Evolutionary conservation across 2,329 filamentous ascomycete species (phyloP).

Genomic region (Fusarium euwallaceae): DNA sequence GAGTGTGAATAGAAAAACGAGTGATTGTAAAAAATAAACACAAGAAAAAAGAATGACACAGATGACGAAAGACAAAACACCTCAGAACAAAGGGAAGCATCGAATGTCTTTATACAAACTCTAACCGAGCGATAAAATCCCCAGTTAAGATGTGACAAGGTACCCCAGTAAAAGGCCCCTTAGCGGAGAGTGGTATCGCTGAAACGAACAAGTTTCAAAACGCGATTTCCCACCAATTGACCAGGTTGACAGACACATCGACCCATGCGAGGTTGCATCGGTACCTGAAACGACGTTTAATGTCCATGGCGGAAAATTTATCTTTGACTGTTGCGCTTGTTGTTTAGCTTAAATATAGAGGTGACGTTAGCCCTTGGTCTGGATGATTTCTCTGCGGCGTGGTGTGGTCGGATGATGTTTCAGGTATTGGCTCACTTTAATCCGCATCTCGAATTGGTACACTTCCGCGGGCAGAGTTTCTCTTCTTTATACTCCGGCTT

Average conservation of each 20-base stretch:
- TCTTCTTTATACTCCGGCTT: too few species aligned
- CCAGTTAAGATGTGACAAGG: not conserved
- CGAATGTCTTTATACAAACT: not conserved
- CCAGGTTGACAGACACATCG: too few species aligned
- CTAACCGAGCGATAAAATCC: not conserved
- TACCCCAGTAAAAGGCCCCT: not conserved
- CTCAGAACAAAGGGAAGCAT: not conserved
- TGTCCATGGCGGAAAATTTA: not conserved
- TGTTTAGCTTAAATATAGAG: slow-evolving; percentile 2
- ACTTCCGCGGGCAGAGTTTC: too few species aligned
- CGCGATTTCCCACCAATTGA: slow-evolving; percentile 12
- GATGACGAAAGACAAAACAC: not conserved
- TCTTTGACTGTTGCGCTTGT: too few species aligned
- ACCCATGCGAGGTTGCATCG: slow-evolving; percentile 2
- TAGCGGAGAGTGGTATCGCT: not conserved
- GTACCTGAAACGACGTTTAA: not conserved
- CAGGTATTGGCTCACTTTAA: not conserved
- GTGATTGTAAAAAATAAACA: not conserved
- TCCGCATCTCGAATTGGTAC: not conserved
- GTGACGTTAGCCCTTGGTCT: not conserved
- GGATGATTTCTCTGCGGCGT: not conserved
- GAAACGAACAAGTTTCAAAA: slow-evolving; percentile 11
- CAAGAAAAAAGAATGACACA: not conserved
- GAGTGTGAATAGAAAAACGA: not conserved
- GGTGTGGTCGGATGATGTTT: not conserved